phyloP scores from a whole-genome alignment of 441 rosid species.

The Corymbia citriodora region DNA sequence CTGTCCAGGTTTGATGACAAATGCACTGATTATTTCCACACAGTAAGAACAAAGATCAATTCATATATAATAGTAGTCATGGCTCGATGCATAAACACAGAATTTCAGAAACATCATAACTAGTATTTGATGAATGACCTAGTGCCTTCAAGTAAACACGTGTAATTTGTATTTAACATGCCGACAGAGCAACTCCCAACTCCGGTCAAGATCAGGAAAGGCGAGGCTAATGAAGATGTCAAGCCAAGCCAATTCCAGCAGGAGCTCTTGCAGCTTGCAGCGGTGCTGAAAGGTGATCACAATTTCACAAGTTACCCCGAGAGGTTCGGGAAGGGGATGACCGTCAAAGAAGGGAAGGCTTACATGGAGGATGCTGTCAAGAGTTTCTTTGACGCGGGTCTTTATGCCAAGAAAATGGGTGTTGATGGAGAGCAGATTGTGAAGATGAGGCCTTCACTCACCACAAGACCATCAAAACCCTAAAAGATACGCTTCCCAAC shows the following conservation, averaged over 20 bases:
- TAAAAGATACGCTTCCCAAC: neutral
- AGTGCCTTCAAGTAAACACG: neutral
- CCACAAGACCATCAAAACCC: conserved; percentile 41
- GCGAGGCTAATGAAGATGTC: conserved; percentile 58
- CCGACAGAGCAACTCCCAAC: conserved; percentile 40
- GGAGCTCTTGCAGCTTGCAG: conserved; percentile 77
- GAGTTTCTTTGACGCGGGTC: conserved; percentile 64
- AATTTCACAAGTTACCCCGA: conserved; percentile 42
- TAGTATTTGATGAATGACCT: neutral
- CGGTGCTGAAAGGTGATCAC: conserved; percentile 66
- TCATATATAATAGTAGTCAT: neutral
- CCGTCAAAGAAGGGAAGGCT: conserved; percentile 63
- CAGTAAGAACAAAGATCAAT: neutral
- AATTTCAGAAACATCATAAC: neutral
- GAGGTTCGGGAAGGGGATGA: conserved; percentile 51
- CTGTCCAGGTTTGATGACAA: conserved; percentile 52
- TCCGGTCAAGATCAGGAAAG: conserved; percentile 48
- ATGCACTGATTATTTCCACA: neutral
- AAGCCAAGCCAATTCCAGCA: conserved; percentile 68
- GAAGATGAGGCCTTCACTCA: conserved; percentile 79
- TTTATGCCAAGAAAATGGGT: conserved; percentile 59
- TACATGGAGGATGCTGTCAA: conserved; percentile 81
- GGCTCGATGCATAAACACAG: neutral
- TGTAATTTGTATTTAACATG: neutral
- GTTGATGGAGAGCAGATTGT: conserved; percentile 67